A percentile compares a stretch with the other conserved stretches of the same genome.
Evolutionary conservation across 192 early-diverging fungal species (phyloP).

Genomic region (Coemansia sp.): DNA sequence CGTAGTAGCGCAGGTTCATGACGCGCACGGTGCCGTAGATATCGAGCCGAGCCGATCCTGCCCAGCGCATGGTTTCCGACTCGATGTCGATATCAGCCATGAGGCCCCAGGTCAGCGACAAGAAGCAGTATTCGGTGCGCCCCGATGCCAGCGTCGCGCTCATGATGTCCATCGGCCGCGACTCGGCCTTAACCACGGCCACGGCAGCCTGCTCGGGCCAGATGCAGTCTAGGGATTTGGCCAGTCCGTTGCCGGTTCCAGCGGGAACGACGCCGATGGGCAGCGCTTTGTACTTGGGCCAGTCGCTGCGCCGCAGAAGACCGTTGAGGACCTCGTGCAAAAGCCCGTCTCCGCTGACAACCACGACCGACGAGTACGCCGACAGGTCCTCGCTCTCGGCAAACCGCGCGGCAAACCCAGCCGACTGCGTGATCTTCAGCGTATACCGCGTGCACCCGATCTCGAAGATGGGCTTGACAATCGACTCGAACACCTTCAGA

Average conservation of each 20-base stretch:
- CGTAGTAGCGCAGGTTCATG: constrained; percentile 59
- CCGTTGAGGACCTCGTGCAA: constrained; percentile 52
- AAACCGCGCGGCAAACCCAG: constrained; percentile 30
- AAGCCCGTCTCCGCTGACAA: constrained; percentile 52
- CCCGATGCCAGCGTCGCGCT: constrained; percentile 47
- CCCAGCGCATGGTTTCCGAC: constrained; percentile 58
- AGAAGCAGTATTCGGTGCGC: constrained; percentile 52
- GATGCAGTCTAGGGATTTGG: constrained; percentile 42
- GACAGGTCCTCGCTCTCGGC: constrained; percentile 38
- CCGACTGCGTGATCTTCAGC: constrained; percentile 39
- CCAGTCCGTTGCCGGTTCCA: constrained; percentile 51
- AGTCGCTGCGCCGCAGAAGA: constrained; percentile 38
- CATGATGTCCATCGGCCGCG: constrained; percentile 57
- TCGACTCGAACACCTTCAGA: constrained; percentile 38
- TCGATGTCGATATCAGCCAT: constrained; percentile 62
- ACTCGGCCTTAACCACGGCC: constrained; percentile 52
- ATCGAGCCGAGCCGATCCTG: constrained; percentile 45
- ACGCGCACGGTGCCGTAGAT: constrained; percentile 55
- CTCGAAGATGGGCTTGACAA: constrained; percentile 49
- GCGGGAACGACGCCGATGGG: constrained; percentile 49
- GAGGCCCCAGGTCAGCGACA: constrained; percentile 59
- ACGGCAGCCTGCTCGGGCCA: constrained; percentile 55
- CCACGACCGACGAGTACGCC: constrained; percentile 29
- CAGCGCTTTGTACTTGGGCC: constrained; percentile 35
- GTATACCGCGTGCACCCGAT: constrained; percentile 33